Evolutionary conservation across 108 stramenopile species (phyloP).

Genomic region (Chaetoceros muelleri): DNA sequence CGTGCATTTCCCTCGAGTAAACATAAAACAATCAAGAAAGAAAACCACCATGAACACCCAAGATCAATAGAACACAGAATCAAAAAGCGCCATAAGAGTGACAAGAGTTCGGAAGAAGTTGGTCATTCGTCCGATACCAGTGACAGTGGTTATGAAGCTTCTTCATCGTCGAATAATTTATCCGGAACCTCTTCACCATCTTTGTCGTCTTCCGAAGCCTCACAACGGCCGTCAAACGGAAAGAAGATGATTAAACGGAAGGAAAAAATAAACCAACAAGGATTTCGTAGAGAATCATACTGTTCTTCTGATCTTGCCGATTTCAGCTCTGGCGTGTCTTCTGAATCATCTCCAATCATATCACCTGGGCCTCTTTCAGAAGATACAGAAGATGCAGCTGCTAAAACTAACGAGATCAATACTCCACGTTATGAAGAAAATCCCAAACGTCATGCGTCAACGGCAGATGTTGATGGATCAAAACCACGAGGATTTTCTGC

Average conservation of each 20-base stretch:
- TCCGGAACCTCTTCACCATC: constrained; percentile 26
- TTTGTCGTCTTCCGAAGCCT: constrained; percentile 20
- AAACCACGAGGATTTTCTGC: no score
- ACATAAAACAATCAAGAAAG: constrained; percentile 9
- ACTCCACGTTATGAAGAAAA: no score
- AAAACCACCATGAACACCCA: constrained; percentile 1
- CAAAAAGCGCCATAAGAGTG: constrained; percentile 19
- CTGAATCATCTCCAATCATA: constrained; percentile 14
- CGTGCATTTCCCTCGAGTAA: no score
- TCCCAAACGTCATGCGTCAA: no score
- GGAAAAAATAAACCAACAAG: no score
- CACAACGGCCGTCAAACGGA: constrained; percentile 3
- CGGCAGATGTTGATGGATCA: no score
- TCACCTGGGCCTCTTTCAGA: constrained; percentile 16
- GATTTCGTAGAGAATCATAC: no score
- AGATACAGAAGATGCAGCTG: not conserved
- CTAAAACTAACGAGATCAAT: constrained; percentile 1
- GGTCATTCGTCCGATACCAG: no score
- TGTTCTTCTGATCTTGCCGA: constrained; percentile 30
- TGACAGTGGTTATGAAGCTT: constrained; percentile 28
- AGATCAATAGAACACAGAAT: constrained; percentile 14
- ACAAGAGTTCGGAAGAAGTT: constrained; percentile 11
- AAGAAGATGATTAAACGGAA: constrained; percentile 15
- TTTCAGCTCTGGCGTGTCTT: constrained; percentile 25
- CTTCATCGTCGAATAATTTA: constrained; percentile 23